Percentiles rank a stretch among this genome's conserved stretches.
Evolutionary conservation across 768 basidiomycete species (phyloP).

Genomic region (Trichaptum fuscoviolaceum): DNA sequence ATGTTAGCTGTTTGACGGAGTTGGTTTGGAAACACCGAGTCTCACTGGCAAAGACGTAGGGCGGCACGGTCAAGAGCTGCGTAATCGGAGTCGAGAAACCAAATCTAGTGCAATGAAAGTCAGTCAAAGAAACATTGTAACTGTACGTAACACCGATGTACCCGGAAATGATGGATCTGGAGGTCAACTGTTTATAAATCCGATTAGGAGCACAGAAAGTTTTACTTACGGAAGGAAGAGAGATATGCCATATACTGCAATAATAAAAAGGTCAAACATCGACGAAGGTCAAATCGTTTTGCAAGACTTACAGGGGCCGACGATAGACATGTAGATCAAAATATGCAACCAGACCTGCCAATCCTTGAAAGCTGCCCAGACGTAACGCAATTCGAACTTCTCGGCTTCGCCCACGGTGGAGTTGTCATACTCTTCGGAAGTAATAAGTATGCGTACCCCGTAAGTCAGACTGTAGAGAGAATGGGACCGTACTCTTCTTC

Average conservation of each 20-base stretch:
- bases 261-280: neutral
- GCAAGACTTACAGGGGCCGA: constrained; percentile 49
- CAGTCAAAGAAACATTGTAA: neutral
- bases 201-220: neutral
- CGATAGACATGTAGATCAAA: constrained; percentile 52
- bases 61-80: constrained; percentile 64
- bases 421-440: constrained; percentile 43
- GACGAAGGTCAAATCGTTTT: neutral
- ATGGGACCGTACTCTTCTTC: constrained; percentile 44
- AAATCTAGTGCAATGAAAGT: constrained; percentile 37
- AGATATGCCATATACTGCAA: constrained; percentile 1
- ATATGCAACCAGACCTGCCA: constrained; percentile 66
- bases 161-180: neutral
- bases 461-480: neutral
- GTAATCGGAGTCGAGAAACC: constrained; percentile 51
- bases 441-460: neutral
- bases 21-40: constrained; percentile 3
- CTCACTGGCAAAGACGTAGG: constrained; percentile 59
- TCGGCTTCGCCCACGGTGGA: constrained; percentile 59
- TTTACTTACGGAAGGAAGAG: neutral
- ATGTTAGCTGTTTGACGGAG: neutral
- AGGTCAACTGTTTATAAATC: no score
- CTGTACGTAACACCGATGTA: neutral
- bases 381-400: constrained; percentile 46
- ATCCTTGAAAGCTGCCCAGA: constrained; percentile 49